Base-by-base conservation (phyloP, 1,139 yeast species). In the Blastobotrys illinoisensis region DNA sequence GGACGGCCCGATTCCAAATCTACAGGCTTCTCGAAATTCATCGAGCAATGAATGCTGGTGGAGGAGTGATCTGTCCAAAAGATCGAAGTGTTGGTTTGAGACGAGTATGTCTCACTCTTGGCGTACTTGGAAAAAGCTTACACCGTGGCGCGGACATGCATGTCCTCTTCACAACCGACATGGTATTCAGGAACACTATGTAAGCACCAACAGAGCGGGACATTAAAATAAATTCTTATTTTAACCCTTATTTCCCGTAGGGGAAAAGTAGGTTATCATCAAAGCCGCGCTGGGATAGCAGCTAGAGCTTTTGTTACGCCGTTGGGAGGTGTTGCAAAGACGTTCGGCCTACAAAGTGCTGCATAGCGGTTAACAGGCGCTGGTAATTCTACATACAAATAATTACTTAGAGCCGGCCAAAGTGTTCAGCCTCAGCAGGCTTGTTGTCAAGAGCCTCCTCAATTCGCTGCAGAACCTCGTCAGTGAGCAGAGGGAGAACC, bases 371-470 rank as follows among this genome's bases (percentile, higher is more conserved):
- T n/a, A n/a, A n/a, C n/a, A n/a, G n/a, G n/a, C n/a, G n/a, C n/a
- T n/a, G n/a, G n/a, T n/a, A n/a, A n/a, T n/a, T n/a, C n/a, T n/a
- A n/a, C n/a, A n/a, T n/a, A n/a, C n/a, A n/a, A n/a, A n/a, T n/a
- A n/a, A n/a, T n/a, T n/a, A 43, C 1, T 20, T 44, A 44, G 24
- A 58, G 18, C 19, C 67, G 56, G 3, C 65, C 67, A 46, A 54
- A 61, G 52, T 57, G 58, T 7, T 49, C 54, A 2, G 55, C 51
- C 1, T 48, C 45, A 2, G 50, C 57, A 1, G 71, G 70, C 61
- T 66, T 67, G 62, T 67, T 68, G 51, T 60, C 61, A 40, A 67
- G 57, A 43, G 69, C 62, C 49, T 62, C 61, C 48, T 71, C 74
- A 48, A 71, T 64, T 54, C 61, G 60, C 28, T 59, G 64, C 40